Percentiles rank a stretch among this genome's conserved stretches.
Conservation (phyloP, 768 basidiomycete species). For the Tylopilus sp. region DNA sequence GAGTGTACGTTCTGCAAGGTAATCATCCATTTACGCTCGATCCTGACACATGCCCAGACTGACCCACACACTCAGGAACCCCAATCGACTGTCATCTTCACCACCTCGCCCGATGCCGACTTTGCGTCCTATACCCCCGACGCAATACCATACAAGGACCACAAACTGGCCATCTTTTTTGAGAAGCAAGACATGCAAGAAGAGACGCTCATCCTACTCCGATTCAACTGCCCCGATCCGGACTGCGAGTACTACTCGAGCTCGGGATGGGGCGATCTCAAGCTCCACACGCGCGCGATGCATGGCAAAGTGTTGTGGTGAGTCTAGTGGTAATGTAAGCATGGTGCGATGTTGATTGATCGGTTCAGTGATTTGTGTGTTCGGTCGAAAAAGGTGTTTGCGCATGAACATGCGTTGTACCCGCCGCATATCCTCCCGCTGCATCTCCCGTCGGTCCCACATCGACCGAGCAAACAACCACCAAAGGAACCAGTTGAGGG, state of each 20-base stretch:
- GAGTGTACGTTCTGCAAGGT: slow-evolving; percentile 98
- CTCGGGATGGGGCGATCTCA: slow-evolving; percentile 86
- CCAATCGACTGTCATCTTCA: slow-evolving; percentile 74
- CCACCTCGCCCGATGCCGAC: slow-evolving; percentile 54
- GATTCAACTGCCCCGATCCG: slow-evolving; percentile 90
- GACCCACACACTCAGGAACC: slow-evolving; percentile 50
- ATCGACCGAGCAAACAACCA: slow-evolving; percentile 36
- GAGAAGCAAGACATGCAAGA: slow-evolving; percentile 95
- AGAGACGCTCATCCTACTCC: slow-evolving; percentile 82
- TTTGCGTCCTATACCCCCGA: slow-evolving; percentile 60
- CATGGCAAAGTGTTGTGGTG: slow-evolving; percentile 86
- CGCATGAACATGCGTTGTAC: slow-evolving; percentile 92
- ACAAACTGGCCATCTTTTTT: slow-evolving; percentile 75
- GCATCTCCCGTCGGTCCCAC: slow-evolving; percentile 74
- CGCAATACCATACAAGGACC: slow-evolving; percentile 59
- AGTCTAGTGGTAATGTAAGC: no score
- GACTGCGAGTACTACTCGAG: slow-evolving; percentile 73
- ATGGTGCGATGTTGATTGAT: no score
- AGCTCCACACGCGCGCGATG: slow-evolving; percentile 70
- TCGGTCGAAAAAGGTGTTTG: slow-evolving; percentile 87
- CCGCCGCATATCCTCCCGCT: slow-evolving; percentile 55
- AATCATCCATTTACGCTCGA: background rate
- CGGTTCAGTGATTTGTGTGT: slow-evolving; percentile 76
- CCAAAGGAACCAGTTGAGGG: slow-evolving; percentile 62
- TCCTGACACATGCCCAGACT: background rate